Base-by-base conservation (phyloP, 148 eudicot genomes). In the Vaccinium macrocarpon region DNA sequence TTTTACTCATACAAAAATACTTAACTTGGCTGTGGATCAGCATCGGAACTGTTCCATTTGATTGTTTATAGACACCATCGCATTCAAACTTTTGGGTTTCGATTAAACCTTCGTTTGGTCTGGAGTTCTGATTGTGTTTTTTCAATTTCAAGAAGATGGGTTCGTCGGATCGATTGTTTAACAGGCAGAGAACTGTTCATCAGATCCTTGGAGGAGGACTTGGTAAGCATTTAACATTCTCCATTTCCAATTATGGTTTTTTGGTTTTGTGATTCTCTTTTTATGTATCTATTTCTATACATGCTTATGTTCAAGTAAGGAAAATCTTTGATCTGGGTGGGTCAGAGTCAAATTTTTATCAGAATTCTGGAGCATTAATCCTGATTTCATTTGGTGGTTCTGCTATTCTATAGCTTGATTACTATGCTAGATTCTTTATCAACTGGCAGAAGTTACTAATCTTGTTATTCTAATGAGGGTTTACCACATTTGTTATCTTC, bases 181-280 rank as follows among this genome's bases (percentile, higher is more conserved):
- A 89, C 86, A 91, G 94, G 89, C 88, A 90, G 48, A 86, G 82
- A 82, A 90, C 88, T 53, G 87, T 96, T 87, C 98, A 96, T 91
- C 89, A 94, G 88, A 87, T 93, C 78, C 92, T 94, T 72, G 98
- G 98, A 70, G 96, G 92, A 79, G 94, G 94, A 72, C 38, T 88
- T 50, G 92, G 98, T 94, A 89, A 88, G 84, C 85, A 61, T 9
- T 27, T 68, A 6, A 55, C 50, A 16, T 19, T 75, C 73, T 10
- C 29, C 71, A 52, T 81, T 85, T 79, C 64, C 23, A 8, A 35
- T 84, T 38, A 42, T 29, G 84, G 71, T 35, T 83, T 80, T 83
- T 35, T 73, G 81, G 51, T 57, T 42, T 71, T 51, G 52, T 25
- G 53, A 35, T 75, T 64, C 35, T 76, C 11, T 16, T 11, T 38